These are phyloP conservation scores for Skeletonema grethae DNA, from an alignment of 108 stramenopile genomes.

Conservation along the genomic window DNA sequence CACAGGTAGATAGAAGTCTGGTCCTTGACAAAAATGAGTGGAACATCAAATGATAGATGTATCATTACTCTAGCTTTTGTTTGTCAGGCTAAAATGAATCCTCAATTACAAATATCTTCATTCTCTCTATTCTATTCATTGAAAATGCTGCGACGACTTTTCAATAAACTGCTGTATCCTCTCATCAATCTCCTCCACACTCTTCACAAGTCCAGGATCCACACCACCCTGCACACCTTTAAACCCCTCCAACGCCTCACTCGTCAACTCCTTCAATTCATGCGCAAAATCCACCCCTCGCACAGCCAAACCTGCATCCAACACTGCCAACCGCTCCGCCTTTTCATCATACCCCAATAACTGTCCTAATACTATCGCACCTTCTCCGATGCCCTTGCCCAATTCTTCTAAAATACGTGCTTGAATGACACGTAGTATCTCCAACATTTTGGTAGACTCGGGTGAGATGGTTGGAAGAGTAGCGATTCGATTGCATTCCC, in stretches of 20 bases:
- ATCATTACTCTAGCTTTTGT: no score
- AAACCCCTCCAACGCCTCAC: constrained; percentile 80
- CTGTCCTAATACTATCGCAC: constrained; percentile 72
- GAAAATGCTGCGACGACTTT: constrained; percentile 17
- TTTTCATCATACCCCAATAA: constrained; percentile 75
- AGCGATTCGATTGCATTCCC: constrained; percentile 75
- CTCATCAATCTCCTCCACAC: constrained; percentile 59
- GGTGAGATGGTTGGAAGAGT: constrained; percentile 51
- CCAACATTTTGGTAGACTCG: constrained; percentile 56
- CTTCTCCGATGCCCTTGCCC: constrained; percentile 70
- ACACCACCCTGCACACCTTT: constrained; percentile 45
- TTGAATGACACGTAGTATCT: constrained; percentile 77
- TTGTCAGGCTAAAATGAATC: no score
- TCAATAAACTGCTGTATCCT: constrained; percentile 55
- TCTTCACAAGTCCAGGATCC: constrained; percentile 65
- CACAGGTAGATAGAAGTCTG: no score
- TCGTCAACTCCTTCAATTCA: constrained; percentile 59
- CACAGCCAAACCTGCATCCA: constrained; percentile 78
- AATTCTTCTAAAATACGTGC: constrained; percentile 77
- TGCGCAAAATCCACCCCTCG: constrained; percentile 68
- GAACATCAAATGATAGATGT: no score
- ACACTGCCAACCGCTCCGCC: constrained; percentile 66
- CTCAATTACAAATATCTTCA: no score
- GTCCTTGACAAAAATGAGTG: no score
- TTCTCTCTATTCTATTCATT: constrained; percentile 10